Evolutionary conservation across 2,329 filamentous ascomycete genomes (phyloP).

Genomic region (Epichloe sylvatica): DNA sequence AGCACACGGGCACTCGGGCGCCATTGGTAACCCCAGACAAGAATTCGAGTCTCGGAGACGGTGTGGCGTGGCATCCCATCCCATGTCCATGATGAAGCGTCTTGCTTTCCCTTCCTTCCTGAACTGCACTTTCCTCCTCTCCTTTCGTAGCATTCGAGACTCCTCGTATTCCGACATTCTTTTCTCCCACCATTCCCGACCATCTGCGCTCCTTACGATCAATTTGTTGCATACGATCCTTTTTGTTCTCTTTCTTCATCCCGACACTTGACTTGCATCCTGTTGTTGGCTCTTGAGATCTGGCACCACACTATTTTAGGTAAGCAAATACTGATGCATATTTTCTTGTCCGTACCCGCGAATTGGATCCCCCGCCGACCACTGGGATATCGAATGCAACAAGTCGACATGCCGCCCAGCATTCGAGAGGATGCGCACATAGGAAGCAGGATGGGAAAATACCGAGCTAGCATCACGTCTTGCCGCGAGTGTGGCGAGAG

Average conservation of each 20-base stretch:
- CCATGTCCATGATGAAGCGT: not conserved
- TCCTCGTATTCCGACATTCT: conserved; percentile 1
- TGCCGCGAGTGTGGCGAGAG: not conserved
- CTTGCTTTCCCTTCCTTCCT: not conserved
- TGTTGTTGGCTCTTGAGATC: not conserved
- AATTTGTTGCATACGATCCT: not conserved
- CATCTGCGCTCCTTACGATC: conserved; percentile 2
- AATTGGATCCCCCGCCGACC: not conserved
- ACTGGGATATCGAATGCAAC: not conserved
- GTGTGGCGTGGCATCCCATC: not conserved
- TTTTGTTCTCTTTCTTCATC: not conserved
- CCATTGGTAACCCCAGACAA: not conserved
- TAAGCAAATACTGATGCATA: not conserved
- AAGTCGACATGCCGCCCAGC: not conserved
- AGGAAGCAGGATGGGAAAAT: too few relatives aligned
- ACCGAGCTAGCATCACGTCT: too few relatives aligned
- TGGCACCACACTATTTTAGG: not conserved
- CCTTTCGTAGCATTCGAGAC: not conserved
- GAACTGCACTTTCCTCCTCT: not conserved
- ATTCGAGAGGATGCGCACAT: too few relatives aligned
- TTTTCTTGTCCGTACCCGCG: not conserved
- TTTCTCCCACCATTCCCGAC: not conserved
- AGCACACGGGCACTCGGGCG: not conserved
- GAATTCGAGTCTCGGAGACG: not conserved
- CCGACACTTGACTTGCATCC: not conserved